Percentiles rank a stretch among this genome's conserved stretches.
phyloP scores from a whole-genome alignment of 208 protist species.

The Crithidia bombi region DNA sequence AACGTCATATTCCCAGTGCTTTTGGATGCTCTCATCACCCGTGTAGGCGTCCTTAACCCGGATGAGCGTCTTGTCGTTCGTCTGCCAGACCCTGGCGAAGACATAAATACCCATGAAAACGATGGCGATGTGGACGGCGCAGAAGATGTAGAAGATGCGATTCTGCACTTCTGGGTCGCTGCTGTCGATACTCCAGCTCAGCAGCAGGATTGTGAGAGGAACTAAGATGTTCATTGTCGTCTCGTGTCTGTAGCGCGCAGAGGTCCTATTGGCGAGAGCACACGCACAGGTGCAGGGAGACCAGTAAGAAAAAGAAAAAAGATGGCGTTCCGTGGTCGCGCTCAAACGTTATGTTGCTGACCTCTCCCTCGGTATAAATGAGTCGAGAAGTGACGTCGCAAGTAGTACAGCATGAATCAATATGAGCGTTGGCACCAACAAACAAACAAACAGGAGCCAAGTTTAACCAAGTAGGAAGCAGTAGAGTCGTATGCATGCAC shows the following conservation, averaged over 20 bases:
- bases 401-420: too few species aligned
- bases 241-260: background rate
- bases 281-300: too few species aligned
- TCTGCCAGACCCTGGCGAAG: constrained; percentile 55
- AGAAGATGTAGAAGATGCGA: constrained; percentile 59
- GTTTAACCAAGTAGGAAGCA: too few species aligned
- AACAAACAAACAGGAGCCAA: too few species aligned
- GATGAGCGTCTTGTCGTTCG: constrained; percentile 45
- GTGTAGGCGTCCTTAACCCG: constrained; percentile 64
- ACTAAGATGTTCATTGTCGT: constrained; percentile 77
- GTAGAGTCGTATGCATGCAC: too few species aligned
- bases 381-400: too few species aligned
- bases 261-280: too few species aligned
- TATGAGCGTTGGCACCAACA: too few species aligned
- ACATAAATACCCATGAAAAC: constrained; percentile 49
- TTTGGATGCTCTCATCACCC: constrained; percentile 47
- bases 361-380: too few species aligned
- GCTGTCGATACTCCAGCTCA: constrained; percentile 85
- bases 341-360: too few species aligned
- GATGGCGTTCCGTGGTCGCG: too few species aligned
- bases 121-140: constrained; percentile 55
- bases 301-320: background rate
- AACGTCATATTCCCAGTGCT: constrained; percentile 71
- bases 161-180: constrained; percentile 70
- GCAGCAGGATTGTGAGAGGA: constrained; percentile 61